Evolutionary conservation across 1,284 basidiomycete genomes (phyloP).

Genomic region (Singerocomus inundabilis): DNA sequence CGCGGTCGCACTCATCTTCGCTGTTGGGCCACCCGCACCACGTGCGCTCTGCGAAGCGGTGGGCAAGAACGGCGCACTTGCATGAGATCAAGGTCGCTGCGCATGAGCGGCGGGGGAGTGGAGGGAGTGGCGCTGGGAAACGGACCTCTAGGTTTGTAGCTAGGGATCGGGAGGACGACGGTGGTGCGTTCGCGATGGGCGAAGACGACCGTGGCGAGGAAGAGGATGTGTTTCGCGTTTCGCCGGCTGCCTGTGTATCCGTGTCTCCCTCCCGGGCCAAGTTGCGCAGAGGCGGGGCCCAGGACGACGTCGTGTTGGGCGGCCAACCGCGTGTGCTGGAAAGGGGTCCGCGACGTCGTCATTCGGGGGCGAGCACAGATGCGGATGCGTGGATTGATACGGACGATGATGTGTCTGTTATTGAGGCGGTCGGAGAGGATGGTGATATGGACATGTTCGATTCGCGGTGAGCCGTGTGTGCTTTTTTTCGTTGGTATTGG

Average conservation of each 20-base stretch:
- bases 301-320: no score
- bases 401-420: slow-evolving; percentile 20
- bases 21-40: slow-evolving; percentile 16
- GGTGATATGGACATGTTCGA: no score
- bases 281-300: no score
- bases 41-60: slow-evolving; percentile 42
- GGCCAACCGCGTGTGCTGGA: no score
- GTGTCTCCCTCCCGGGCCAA: neutral
- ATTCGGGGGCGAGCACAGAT: slow-evolving; percentile 16
- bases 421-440: no score
- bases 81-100: slow-evolving; percentile 56
- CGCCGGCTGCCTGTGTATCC: no score
- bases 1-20: slow-evolving; percentile 32
- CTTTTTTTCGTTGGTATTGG: neutral
- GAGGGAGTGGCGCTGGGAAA: slow-evolving; percentile 10
- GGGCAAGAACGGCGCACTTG: slow-evolving; percentile 69
- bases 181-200: no score
- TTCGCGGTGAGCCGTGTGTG: no score
- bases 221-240: slow-evolving; percentile 17
- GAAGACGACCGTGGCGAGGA: no score
- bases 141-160: no score
- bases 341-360: no score
- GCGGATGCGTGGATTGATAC: slow-evolving; percentile 31
- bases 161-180: slow-evolving; percentile 19
- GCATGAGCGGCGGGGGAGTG: slow-evolving; percentile 14